phyloP scores from a whole-genome alignment of 257 asterid species.

The Mitragyna speciosa region DNA sequence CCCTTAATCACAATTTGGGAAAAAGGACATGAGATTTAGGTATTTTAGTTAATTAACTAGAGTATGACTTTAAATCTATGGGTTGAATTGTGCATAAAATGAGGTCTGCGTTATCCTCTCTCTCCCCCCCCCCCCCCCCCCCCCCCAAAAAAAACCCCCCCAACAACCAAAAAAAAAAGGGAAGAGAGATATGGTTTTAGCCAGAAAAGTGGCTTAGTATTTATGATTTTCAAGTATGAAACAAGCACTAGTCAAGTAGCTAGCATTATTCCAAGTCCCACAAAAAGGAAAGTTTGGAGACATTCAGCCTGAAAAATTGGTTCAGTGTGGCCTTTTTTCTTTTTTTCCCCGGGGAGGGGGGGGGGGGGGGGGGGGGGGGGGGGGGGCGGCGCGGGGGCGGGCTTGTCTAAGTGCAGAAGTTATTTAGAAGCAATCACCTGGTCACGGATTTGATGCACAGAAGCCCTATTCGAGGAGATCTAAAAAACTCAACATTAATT shows the following conservation, averaged over 20 bases:
- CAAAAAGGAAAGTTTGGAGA: constrained; percentile 4
- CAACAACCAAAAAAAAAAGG: background rate
- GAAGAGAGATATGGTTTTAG: background rate
- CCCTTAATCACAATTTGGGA: background rate
- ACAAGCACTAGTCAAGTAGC: background rate
- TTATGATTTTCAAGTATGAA: background rate
- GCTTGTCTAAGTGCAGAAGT: background rate
- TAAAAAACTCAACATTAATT: background rate
- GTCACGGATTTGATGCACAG: background rate
- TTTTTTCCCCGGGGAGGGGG: no score
- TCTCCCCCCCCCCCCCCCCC: no score
- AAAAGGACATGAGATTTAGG: background rate
- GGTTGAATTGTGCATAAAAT: background rate
- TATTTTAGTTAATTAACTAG: no score
- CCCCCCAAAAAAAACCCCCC: no score
- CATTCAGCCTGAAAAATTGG: constrained; percentile 2
- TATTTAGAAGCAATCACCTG: background rate
- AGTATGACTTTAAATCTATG: background rate
- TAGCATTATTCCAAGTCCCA: background rate
- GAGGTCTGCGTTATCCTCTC: no score
- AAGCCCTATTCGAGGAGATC: background rate
- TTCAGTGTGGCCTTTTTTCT: background rate
- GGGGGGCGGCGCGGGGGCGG: no score
- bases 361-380: no score
- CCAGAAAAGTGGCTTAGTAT: background rate